Evolutionary conservation across 768 basidiomycete species (phyloP), one percentile per base, ranked within the genome.

Genomic region (Hypholoma fasciculare): DNA sequence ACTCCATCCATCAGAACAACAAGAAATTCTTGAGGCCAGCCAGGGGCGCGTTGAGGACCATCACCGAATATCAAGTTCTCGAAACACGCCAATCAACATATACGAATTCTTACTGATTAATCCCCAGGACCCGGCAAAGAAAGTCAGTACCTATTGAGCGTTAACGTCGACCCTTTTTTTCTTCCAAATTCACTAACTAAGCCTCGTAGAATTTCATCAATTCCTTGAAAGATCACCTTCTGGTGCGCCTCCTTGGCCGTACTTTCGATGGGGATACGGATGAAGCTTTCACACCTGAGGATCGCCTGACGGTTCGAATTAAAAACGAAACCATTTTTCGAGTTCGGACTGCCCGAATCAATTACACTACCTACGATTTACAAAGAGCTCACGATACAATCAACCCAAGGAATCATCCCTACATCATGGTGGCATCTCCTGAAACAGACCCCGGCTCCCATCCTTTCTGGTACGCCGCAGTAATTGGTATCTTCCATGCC

Each of bases 191-290:
- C 4, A 1, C 26, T 23, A 17, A n/a, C 7, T 52, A 30, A 23
- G 1, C n/a, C 19, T 14, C 49, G 46, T 44, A 67, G 64, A 27
- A 52, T 20, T 74, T 75, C 58, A 37, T 72, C 9, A 59, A 69
- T 0, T 65, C 74, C 37, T 65, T 78, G 3, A 40, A 74, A 54
- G 62, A 74, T 34, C 70, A 77, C 46, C 61, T 74, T 12, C 70
- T 76, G 1, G 70, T 68, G 1, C 69, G 74, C 7, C 53, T 75
- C 14, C 65, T 60, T n/a, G 49, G 27, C 1, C 62, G 58, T 37
- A 61, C 49, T 14, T 72, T 63, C 34, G 73, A 75, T 20, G 74
- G 67, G 0, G 75, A 68, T 66, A 68, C 63, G 6, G 64, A 62
- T 51, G 69, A 63, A 2, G 67, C 50, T 3, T 72, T 63, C 37